phyloP scores from a whole-genome alignment of 371 early-diverging fungal genomes.

The Entomophthora muscae region DNA sequence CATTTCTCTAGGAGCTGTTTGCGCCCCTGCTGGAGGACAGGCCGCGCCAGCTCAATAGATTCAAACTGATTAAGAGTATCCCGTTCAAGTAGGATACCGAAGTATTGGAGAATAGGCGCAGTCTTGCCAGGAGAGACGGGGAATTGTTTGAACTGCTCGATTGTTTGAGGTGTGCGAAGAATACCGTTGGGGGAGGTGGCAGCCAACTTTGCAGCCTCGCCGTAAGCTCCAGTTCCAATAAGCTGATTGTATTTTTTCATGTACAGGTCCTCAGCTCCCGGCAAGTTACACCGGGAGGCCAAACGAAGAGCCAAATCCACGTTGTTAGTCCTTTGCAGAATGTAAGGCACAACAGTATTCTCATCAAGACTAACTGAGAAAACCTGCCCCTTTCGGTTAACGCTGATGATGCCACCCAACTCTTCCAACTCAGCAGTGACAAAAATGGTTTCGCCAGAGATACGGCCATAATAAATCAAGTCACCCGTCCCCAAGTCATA shows the following conservation, averaged over 20 bases:
- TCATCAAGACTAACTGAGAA: conserved; percentile 85
- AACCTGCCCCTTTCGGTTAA: conserved; percentile 95
- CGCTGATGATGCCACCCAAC: conserved; percentile 77
- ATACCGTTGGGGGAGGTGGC: conserved; percentile 90
- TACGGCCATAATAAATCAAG: conserved; percentile 91
- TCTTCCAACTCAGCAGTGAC: conserved; percentile 81
- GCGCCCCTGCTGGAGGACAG: conserved; percentile 78
- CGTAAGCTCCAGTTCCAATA: conserved; percentile 55
- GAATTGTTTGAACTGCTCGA: conserved; percentile 81
- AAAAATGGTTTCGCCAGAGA: conserved; percentile 92
- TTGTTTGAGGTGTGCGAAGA: conserved; percentile 85
- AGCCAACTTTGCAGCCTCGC: conserved; percentile 89
- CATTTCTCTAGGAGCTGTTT: conserved; percentile 92
- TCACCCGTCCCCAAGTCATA: conserved; percentile 87
- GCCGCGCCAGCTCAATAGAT: conserved; percentile 83
- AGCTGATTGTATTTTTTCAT: conserved; percentile 71
- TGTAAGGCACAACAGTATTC: conserved; percentile 70
- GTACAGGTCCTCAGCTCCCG: conserved; percentile 89
- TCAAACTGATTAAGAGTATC: conserved; percentile 85
- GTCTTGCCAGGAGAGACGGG: conserved; percentile 63
- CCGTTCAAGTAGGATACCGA: conserved; percentile 89
- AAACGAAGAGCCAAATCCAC: conserved; percentile 76
- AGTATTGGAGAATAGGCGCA: conserved; percentile 92
- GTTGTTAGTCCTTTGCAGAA: conserved; percentile 63
- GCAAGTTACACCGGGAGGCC: conserved; percentile 78